Percentiles rank a stretch among this genome's conserved stretches.
These are phyloP conservation scores for Yarrowia bubula DNA, from an alignment of 805 yeast genomes.

Conservation along the genomic window DNA sequence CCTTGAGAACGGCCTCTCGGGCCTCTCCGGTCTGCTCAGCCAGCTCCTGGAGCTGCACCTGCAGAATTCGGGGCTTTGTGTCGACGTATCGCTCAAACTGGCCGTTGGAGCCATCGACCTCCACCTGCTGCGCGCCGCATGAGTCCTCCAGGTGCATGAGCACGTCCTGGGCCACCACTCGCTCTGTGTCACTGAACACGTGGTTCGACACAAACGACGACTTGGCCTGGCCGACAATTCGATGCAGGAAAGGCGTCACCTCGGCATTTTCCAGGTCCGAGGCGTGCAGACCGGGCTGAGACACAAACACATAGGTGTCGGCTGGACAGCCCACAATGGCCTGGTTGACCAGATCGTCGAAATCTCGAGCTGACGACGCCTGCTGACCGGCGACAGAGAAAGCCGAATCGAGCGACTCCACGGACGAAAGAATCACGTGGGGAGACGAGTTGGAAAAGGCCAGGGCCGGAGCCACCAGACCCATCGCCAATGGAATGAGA, in stretches of 20 bases:
- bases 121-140: constrained; percentile 53
- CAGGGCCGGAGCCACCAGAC: constrained; percentile 17
- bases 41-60: constrained; percentile 53
- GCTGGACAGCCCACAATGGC: constrained; percentile 45
- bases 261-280: constrained; percentile 50
- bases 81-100: constrained; percentile 57
- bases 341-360: constrained; percentile 23
- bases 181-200: constrained; percentile 31
- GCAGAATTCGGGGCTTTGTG: constrained; percentile 56
- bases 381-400: neutral
- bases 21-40: constrained; percentile 34
- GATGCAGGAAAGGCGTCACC: constrained; percentile 35
- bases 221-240: constrained; percentile 25
- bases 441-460: constrained; percentile 24
- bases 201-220: constrained; percentile 11
- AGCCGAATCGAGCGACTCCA: neutral
- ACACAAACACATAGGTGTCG: constrained; percentile 56
- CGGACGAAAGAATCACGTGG: constrained; percentile 20
- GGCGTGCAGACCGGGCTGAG: constrained; percentile 52
- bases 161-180: constrained; percentile 33
- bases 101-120: constrained; percentile 44
- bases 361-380: constrained; percentile 18
- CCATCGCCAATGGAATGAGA: constrained; percentile 14
- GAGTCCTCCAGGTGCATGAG: constrained; percentile 38
- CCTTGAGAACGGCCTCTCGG: constrained; percentile 16